A percentile compares a stretch with the other conserved stretches of the same genome.
Conservation (phyloP, 495 filamentous ascomycete genomes). For the Aspergillus panamensis region DNA sequence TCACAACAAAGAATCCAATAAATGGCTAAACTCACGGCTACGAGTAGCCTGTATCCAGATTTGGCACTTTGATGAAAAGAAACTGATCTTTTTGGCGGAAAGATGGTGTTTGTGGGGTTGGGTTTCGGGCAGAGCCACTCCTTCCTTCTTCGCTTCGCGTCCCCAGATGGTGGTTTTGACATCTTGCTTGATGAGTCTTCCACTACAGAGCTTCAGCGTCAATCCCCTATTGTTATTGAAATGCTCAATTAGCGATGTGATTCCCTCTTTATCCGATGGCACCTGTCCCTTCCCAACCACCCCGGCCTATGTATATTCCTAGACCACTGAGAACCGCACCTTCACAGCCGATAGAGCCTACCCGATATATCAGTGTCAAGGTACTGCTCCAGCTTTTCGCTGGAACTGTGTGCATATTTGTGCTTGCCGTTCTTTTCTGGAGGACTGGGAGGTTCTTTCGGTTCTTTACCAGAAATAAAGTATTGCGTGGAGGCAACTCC, state of each 20-base stretch:
- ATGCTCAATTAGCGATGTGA: slow-evolving; percentile 17
- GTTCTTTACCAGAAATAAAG: slow-evolving; percentile 32
- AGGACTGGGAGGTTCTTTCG: slow-evolving; percentile 39
- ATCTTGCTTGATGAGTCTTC: not conserved
- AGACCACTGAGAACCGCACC: slow-evolving; percentile 21
- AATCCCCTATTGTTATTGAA: slow-evolving; percentile 25
- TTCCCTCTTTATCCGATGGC: slow-evolving; percentile 28
- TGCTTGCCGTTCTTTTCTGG: slow-evolving; percentile 41
- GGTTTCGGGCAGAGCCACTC: not conserved
- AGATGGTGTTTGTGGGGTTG: not conserved
- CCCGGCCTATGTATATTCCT: slow-evolving; percentile 26
- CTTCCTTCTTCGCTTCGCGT: not conserved
- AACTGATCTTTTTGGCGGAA: not conserved
- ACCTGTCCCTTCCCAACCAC: slow-evolving; percentile 32
- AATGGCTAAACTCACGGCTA: no score
- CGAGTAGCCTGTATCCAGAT: not conserved
- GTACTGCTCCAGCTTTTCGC: slow-evolving; percentile 37
- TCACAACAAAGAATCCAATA: no score
- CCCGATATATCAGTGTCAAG: slow-evolving; percentile 26
- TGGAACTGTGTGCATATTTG: slow-evolving; percentile 38
- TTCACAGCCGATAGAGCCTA: slow-evolving; percentile 16
- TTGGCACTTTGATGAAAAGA: not conserved
- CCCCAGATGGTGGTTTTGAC: not conserved
- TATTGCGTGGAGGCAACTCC: slow-evolving; percentile 32
- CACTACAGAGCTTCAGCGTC: not conserved